Conservation (phyloP, 2,329 filamentous ascomycete genomes). For the Talaromyces sp. region DNA sequence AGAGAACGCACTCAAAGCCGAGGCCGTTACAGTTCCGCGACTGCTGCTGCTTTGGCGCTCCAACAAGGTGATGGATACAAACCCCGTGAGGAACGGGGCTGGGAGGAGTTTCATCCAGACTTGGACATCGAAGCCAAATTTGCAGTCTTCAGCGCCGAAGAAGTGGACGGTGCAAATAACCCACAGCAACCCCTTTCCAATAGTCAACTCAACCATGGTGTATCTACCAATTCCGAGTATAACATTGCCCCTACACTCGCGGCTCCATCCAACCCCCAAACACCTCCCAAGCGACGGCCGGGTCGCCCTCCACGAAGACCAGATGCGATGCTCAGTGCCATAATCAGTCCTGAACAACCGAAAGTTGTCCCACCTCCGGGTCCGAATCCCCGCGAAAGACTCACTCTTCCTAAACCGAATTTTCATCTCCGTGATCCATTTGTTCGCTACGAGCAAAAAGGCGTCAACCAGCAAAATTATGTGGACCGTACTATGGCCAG, state of each 20-base stretch:
- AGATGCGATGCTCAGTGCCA: constrained; percentile 58
- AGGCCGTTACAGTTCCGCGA: constrained; percentile 74
- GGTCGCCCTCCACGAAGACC: constrained; percentile 63
- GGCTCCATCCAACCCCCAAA: constrained; percentile 37
- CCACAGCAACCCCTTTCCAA: constrained; percentile 33
- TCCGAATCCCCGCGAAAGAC: constrained; percentile 47
- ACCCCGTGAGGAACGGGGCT: constrained; percentile 89
- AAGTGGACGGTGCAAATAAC: constrained; percentile 65
- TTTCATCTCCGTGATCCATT: constrained; percentile 48
- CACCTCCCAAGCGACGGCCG: constrained; percentile 56
- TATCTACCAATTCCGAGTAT: constrained; percentile 27
- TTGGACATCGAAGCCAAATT: constrained; percentile 82
- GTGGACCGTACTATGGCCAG: constrained; percentile 96
- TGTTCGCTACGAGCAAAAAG: constrained; percentile 67
- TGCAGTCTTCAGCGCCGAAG: constrained; percentile 73
- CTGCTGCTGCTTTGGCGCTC: constrained; percentile 83
- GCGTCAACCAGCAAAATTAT: constrained; percentile 79
- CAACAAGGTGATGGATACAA: constrained; percentile 96
- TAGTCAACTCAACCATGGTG: constrained; percentile 27
- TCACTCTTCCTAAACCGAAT: constrained; percentile 49
- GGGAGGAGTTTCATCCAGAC: constrained; percentile 96
- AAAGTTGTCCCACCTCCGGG: constrained; percentile 47
- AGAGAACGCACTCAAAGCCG: constrained; percentile 45
- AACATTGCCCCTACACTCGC: constrained; percentile 42
- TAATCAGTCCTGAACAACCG: constrained; percentile 57